Conservation (phyloP, 2,329 filamentous ascomycete species). For the Scolecobasidium constrictum region DNA sequence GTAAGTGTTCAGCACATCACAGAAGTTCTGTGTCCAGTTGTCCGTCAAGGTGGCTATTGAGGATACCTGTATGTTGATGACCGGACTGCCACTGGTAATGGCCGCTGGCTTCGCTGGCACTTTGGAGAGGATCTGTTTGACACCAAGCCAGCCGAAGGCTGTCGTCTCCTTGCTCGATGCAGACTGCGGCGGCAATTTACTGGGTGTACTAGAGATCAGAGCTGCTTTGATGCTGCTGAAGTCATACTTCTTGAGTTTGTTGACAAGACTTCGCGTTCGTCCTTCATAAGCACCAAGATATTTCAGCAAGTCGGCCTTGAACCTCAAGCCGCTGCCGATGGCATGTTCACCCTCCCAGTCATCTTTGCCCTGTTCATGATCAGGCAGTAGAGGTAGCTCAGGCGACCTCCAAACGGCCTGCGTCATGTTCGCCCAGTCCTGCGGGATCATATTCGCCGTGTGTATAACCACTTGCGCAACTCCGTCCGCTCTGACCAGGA, state of each 20-base stretch:
- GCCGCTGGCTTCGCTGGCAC: conserved; percentile 32
- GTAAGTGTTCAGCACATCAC: conserved; percentile 27
- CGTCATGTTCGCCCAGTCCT: conserved; percentile 81
- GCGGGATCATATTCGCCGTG: conserved; percentile 82
- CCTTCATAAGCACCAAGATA: conserved; percentile 63
- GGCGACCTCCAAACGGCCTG: conserved; percentile 76
- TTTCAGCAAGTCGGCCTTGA: conserved; percentile 63
- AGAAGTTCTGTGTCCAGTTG: conserved; percentile 58
- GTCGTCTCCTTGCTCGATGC: conserved; percentile 37
- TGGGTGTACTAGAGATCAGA: conserved; percentile 70
- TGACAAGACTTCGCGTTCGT: conserved; percentile 43
- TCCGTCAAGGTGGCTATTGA: conserved; percentile 72
- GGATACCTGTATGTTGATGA: conserved; percentile 56
- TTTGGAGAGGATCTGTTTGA: conserved; percentile 47
- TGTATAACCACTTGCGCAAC: conserved; percentile 72
- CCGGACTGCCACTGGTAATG: conserved; percentile 22
- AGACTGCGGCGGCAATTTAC: conserved; percentile 43
- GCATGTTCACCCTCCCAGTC: not conserved
- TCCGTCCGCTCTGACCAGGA: conserved; percentile 69
- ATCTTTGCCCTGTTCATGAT: not conserved
- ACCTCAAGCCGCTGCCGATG: conserved; percentile 54
- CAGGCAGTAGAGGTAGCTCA: conserved; percentile 18
- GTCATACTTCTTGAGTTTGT: conserved; percentile 51
- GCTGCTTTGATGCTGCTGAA: conserved; percentile 60
- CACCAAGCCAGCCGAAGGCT: conserved; percentile 65